Evolutionary conservation across 768 basidiomycete species (phyloP), one percentile per base, ranked within the genome.

Genomic region (Lentinula boryana): DNA sequence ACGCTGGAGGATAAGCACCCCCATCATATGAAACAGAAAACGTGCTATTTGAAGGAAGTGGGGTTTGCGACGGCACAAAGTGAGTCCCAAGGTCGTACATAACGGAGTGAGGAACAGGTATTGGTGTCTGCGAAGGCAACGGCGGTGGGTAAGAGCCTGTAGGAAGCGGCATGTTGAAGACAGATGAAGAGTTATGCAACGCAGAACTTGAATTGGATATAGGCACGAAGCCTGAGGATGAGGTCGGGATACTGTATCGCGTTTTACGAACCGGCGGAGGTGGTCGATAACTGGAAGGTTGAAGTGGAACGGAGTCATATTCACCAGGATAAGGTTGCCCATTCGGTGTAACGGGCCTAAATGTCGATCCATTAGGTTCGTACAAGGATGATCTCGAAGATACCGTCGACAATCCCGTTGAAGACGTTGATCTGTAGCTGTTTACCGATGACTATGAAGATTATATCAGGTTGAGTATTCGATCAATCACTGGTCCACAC

Each of bases 141-240:
- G 76, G 71, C 32, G 53, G 54, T 60, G 72, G 18, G 31, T 43
- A 41, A n/a, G 2, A 31, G 31, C 40, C 40, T 13, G 40, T 41
- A 31, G 55, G 38, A 44, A 23, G 55, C 21, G 40, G 55, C 55
- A 75, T 41, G 64, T 61, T 10, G 71, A 68, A 33, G 67, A 67
- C 33, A 71, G 55, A 56, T 18, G 55, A 56, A 38, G 36, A 66
- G 16, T 49, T 38, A 35, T 51, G 52, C 36, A 48, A 16, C 52
- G 69, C 5, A 78, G 77, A 67, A 41, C 71, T 60, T n/a, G 66
- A 57, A 58, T 64, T 78, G 31, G 78, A 68, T 49, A 87, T 67
- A 41, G 88, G 85, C 57, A 83, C 74, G 66, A 90, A 92, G 12
- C 89, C 88, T 10, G 89, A 88, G 0, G 88, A 84, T 6, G 84